phyloP scores from a whole-genome alignment of 306 rosid species.

The Luffa acutangula region DNA sequence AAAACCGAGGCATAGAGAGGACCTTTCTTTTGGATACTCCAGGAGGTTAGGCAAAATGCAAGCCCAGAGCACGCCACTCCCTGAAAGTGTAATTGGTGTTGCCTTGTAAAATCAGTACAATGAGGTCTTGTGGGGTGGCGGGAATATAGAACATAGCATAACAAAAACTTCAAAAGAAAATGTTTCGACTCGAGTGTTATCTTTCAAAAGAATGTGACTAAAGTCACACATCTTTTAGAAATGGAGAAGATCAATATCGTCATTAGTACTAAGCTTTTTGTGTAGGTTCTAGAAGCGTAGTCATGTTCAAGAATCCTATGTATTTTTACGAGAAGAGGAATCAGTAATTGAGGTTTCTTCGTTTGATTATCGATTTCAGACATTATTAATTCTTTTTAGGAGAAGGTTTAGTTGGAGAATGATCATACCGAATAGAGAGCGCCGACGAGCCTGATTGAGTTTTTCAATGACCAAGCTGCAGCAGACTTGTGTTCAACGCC shows the following conservation, averaged over 20 bases:
- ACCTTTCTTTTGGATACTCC: conserved; percentile 67
- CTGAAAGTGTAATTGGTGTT: conserved; percentile 15
- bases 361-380: not conserved
- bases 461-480: conserved; percentile 44
- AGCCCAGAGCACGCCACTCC: conserved; percentile 47
- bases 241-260: not conserved
- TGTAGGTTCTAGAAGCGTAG: not conserved
- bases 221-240: not conserved
- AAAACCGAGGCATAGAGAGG: conserved; percentile 67
- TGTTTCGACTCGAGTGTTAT: not conserved
- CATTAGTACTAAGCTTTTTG: not conserved
- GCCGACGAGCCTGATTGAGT: conserved; percentile 33
- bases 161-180: not conserved
- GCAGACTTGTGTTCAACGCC: conserved; percentile 25
- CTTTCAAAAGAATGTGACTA: not conserved
- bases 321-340: not conserved
- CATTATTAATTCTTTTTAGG: not conserved
- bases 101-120: not conserved
- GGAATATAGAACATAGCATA: not conserved
- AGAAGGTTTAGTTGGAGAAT: not conserved
- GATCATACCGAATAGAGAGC: conserved; percentile 47
- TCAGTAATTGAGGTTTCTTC: not conserved
- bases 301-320: not conserved
- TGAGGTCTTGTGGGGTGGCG: not conserved
- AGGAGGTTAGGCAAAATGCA: conserved; percentile 39